Evolutionary conservation across 305 asterid species (phyloP).

Genomic region (Fraxinus sp.): DNA sequence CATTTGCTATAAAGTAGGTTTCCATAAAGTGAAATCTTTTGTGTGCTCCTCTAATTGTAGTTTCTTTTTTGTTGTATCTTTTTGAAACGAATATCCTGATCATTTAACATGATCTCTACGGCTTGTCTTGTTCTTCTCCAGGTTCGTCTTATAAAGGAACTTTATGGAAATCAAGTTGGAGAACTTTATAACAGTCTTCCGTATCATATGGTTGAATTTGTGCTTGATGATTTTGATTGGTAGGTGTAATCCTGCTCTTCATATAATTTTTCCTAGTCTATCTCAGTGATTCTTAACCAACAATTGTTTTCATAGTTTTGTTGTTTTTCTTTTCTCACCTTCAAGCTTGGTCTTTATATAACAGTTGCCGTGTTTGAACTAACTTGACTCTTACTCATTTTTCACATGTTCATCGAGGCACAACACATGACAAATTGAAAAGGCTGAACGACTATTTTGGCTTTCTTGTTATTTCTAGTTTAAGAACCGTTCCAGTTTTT

Average conservation of each 20-base stretch:
- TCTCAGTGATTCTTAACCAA: background rate
- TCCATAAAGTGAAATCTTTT: background rate
- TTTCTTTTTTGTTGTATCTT: background rate
- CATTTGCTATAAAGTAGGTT: conserved; percentile 10
- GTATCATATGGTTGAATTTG: conserved; percentile 79
- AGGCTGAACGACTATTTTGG: background rate
- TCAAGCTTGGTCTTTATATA: background rate
- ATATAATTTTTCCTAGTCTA: conserved; percentile 7
- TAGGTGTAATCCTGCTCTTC: conserved; percentile 37
- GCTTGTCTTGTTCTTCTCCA: conserved; percentile 40
- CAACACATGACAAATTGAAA: background rate
- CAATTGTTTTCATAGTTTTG: background rate
- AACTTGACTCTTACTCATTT: background rate
- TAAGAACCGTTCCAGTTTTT: background rate
- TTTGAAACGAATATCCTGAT: conserved; percentile 15
- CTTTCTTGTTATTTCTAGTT: background rate
- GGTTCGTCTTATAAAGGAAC: conserved; percentile 92
- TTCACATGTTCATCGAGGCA: background rate
- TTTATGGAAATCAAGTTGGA: conserved; percentile 91
- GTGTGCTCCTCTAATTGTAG: background rate
- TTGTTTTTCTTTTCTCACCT: background rate
- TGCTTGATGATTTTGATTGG: conserved; percentile 76
- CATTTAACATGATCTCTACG: conserved; percentile 6
- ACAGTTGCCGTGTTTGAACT: background rate
- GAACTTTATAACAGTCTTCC: conserved; percentile 95